phyloP scores from a whole-genome alignment of 176 grass and related monocot species.

The Olyra latifolia region DNA sequence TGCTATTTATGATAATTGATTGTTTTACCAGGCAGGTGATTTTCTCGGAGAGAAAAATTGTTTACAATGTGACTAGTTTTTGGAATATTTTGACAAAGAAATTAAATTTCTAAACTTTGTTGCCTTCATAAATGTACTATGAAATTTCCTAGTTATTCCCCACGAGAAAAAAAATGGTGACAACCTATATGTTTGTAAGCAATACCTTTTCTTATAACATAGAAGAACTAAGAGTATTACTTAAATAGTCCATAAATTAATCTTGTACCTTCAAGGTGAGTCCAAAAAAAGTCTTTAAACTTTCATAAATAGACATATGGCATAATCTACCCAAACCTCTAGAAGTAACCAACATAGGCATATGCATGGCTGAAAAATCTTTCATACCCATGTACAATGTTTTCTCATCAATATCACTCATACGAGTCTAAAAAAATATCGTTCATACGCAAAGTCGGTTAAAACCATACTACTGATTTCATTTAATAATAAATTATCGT shows the following conservation, averaged over 20 bases:
- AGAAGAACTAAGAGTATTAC: not conserved
- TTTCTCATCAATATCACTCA: not conserved
- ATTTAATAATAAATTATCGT: not conserved
- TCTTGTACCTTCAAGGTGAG: not conserved
- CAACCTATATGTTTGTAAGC: not conserved
- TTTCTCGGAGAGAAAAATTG: no score
- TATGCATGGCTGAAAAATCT: not conserved
- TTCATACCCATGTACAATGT: not conserved
- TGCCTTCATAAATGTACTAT: not conserved
- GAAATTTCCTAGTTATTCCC: not conserved
- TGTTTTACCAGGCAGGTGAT: no score
- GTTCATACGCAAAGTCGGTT: no score
- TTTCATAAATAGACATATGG: not conserved
- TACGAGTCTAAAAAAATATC: not conserved
- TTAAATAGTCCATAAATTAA: not conserved
- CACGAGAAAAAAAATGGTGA: not conserved
- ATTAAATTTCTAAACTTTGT: not conserved
- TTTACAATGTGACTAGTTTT: no score
- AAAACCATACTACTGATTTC: not conserved
- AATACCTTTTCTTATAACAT: not conserved
- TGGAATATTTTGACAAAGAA: not conserved
- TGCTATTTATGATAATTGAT: not conserved
- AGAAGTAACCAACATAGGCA: not conserved
- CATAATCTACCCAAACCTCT: not conserved
- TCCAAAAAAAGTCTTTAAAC: not conserved